These are phyloP conservation scores for Cladosporium phlei DNA, from an alignment of 2,329 filamentous ascomycete species.

Conservation along the genomic window DNA sequence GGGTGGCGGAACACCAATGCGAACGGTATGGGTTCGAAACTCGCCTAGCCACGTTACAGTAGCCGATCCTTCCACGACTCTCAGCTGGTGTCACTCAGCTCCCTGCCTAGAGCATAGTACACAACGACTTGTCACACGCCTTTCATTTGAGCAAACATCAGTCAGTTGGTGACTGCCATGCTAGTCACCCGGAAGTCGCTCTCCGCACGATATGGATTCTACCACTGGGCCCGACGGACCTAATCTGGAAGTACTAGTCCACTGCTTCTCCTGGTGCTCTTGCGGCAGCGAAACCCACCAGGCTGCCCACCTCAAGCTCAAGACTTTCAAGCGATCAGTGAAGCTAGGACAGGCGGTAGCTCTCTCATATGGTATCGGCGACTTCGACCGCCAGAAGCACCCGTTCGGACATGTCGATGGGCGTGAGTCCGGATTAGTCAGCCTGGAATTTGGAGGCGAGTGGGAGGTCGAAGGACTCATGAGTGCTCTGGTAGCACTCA, in stretches of 20 bases:
- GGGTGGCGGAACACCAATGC: no score
- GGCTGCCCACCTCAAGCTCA: neutral
- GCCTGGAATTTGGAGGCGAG: neutral
- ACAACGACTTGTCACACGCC: no score
- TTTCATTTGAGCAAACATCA: no score
- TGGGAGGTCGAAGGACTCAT: neutral
- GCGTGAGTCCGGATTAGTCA: neutral
- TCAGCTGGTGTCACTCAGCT: no score
- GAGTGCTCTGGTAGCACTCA: neutral
- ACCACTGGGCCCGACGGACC: neutral
- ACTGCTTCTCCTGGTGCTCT: neutral
- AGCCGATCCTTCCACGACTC: no score
- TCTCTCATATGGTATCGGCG: constrained; percentile 2
- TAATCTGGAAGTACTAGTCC: neutral
- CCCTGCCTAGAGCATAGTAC: no score
- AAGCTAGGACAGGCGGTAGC: neutral
- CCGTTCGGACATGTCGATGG: neutral
- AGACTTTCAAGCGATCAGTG: neutral
- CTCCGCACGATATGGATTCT: no score
- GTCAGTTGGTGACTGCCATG: no score
- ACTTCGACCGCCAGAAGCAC: neutral
- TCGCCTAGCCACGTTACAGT: no score
- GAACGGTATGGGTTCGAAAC: no score
- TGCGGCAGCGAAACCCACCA: neutral
- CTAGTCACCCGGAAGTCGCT: no score